A percentile compares a stretch with the other conserved stretches of the same genome.
Evolutionary conservation across 164 flowering plant species (phyloP).

Genomic region (Taxillus chinensis): DNA sequence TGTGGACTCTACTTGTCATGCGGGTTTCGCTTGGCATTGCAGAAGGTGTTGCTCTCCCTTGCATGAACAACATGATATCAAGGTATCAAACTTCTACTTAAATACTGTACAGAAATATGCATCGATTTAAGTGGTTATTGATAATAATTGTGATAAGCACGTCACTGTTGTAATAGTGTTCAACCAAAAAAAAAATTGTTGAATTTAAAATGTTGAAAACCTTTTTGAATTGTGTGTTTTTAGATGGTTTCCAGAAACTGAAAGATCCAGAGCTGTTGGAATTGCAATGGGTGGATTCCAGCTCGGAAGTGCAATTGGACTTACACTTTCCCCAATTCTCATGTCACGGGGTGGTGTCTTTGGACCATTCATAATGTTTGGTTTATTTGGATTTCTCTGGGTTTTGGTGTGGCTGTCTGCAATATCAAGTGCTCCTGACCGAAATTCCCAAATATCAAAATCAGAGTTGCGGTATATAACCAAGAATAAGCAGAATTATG

Average conservation of each 20-base stretch:
- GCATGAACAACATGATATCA: slow-evolving; percentile 95
- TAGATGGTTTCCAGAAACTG: slow-evolving; percentile 95
- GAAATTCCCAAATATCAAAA: slow-evolving; percentile 68
- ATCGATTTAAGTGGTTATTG: too few relatives aligned
- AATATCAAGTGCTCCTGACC: slow-evolving; percentile 62
- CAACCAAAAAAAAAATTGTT: slow-evolving; percentile 5
- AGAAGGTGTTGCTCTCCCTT: slow-evolving; percentile 98
- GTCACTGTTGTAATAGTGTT: too few relatives aligned
- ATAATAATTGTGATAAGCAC: too few relatives aligned
- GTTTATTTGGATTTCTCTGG: slow-evolving; percentile 90
- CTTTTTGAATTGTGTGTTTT: slow-evolving; percentile 14
- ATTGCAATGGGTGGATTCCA: slow-evolving; percentile 96
- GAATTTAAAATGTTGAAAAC: slow-evolving; percentile 8
- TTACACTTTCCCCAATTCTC: slow-evolving; percentile 85
- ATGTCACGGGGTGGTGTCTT: slow-evolving; percentile 84
- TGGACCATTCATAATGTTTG: slow-evolving; percentile 98
- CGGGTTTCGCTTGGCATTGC: slow-evolving; percentile 81
- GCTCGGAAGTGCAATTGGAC: slow-evolving; percentile 84
- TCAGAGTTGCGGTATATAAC: slow-evolving; percentile 66
- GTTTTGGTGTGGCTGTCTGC: slow-evolving; percentile 93
- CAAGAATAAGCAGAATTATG: slow-evolving; percentile 21
- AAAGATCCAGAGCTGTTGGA: slow-evolving; percentile 87
- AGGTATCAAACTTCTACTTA: slow-evolving; percentile 33
- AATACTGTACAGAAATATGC: too few relatives aligned
- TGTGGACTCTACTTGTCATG: slow-evolving; percentile 60